Conservation (phyloP, 2,329 filamentous ascomycete species). For the Cordyceps sp. region DNA sequence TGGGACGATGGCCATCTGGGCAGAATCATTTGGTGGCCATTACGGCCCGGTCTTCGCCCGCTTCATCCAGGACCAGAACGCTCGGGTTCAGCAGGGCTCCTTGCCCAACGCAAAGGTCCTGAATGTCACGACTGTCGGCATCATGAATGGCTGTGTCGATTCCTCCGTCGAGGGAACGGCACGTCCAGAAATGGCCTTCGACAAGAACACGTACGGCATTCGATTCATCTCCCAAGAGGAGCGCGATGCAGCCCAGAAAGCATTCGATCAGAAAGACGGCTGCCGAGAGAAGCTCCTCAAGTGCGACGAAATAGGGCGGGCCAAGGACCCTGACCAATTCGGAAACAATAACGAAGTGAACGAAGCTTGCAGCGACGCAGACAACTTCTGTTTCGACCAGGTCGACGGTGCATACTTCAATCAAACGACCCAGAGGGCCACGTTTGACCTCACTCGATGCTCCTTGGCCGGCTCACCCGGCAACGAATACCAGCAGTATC, state of each 20-base stretch:
- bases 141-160: conserved; percentile 56
- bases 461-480: conserved; percentile 42
- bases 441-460: conserved; percentile 44
- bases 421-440: conserved; percentile 3
- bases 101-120: conserved; percentile 9
- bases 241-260: conserved; percentile 9
- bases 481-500: conserved; percentile 27
- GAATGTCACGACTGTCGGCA: conserved; percentile 43
- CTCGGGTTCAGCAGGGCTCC: conserved; percentile 19
- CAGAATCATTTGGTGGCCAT: conserved; percentile 53
- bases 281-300: conserved; percentile 37
- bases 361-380: background rate
- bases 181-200: conserved; percentile 38
- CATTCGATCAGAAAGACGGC: conserved; percentile 20
- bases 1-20: conserved; percentile 45
- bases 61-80: conserved; percentile 45
- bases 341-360: background rate
- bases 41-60: conserved; percentile 51
- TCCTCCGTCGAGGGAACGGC: conserved; percentile 39
- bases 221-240: conserved; percentile 32
- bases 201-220: conserved; percentile 44
- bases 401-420: background rate
- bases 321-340: background rate
- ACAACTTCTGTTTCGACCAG: background rate
- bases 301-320: conserved; percentile 27